Conservation (phyloP, 352 stramenopile genomes). For the Elongisporangium senticosum region DNA sequence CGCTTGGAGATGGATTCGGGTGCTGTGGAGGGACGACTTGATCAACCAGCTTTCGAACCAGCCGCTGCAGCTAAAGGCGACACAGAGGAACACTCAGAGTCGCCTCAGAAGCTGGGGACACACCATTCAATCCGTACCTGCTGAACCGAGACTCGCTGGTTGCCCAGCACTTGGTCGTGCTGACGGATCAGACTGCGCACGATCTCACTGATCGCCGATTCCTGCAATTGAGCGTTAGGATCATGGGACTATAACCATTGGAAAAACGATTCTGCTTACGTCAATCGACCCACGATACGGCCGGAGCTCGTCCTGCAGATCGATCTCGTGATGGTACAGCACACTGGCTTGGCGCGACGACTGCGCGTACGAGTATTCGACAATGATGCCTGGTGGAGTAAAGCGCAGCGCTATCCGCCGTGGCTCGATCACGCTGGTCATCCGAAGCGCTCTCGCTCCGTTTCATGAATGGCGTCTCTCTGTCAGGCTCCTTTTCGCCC, state of each 20-base stretch:
- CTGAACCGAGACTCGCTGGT: conserved; percentile 29
- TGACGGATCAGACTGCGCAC: conserved; percentile 31
- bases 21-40: conserved; percentile 4
- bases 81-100: not conserved
- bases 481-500: too few relatives aligned
- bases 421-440: conserved; percentile 28
- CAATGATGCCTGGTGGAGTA: conserved; percentile 41
- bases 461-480: not conserved
- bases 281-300: conserved; percentile 6
- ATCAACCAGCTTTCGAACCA: conserved; percentile 36
- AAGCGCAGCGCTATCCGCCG: conserved; percentile 53
- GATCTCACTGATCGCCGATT: conserved; percentile 22
- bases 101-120: not conserved
- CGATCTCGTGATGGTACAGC: conserved; percentile 63
- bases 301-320: conserved; percentile 21
- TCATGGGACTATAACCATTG: not conserved
- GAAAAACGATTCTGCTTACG: not conserved
- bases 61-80: conserved; percentile 31
- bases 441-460: not conserved
- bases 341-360: conserved; percentile 7
- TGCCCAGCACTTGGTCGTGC: conserved; percentile 33
- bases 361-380: conserved; percentile 42
- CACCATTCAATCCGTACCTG: conserved; percentile 39
- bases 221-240: conserved; percentile 8
- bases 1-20: conserved; percentile 2